A percentile compares a stretch with the other conserved stretches of the same genome.
Evolutionary conservation across 1,284 basidiomycete genomes (phyloP).

Genomic region (Crocinoboletus sp.): DNA sequence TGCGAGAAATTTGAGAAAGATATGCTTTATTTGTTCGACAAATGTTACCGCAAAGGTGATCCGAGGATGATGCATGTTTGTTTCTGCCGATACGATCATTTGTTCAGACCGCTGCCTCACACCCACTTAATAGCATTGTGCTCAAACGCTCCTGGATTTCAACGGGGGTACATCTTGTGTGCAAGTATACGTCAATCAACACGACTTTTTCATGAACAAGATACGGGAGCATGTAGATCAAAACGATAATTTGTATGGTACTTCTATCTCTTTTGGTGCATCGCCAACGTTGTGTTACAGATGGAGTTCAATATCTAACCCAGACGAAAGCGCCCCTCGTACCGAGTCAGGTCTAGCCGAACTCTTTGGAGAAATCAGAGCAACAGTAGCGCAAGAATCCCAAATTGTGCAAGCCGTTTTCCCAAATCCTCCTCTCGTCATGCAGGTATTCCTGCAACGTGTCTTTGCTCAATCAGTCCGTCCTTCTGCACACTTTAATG

Average conservation of each 20-base stretch:
- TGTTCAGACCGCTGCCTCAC: conserved; percentile 12
- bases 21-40: conserved; percentile 94
- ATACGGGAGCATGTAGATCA: conserved; percentile 57
- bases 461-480: conserved; percentile 97
- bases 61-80: conserved; percentile 98
- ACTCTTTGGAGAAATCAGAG: conserved; percentile 84
- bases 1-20: conserved; percentile 99
- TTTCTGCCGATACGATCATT: conserved; percentile 26
- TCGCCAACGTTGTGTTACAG: conserved; percentile 38
- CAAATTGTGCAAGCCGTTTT: conserved; percentile 99
- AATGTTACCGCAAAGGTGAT: conserved; percentile 93
- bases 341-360: conserved; percentile 77
- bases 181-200: conserved; percentile 99
- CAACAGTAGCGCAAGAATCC: conserved; percentile 92
- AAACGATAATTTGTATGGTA: conserved; percentile 59
- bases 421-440: conserved; percentile 94
- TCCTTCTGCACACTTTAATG: conserved; percentile 4
- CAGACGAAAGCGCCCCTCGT: conserved; percentile 75
- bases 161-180: conserved; percentile 97
- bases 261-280: conserved; percentile 1
- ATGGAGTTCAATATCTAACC: conserved; percentile 80
- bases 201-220: conserved; percentile 98
- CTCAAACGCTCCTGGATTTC: conserved; percentile 95
- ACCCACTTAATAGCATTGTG: conserved; percentile 72
- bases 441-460: conserved; percentile 97